These are phyloP conservation scores for Bacterosira constricta DNA, from an alignment of 108 stramenopile genomes.

Conservation along the genomic window DNA sequence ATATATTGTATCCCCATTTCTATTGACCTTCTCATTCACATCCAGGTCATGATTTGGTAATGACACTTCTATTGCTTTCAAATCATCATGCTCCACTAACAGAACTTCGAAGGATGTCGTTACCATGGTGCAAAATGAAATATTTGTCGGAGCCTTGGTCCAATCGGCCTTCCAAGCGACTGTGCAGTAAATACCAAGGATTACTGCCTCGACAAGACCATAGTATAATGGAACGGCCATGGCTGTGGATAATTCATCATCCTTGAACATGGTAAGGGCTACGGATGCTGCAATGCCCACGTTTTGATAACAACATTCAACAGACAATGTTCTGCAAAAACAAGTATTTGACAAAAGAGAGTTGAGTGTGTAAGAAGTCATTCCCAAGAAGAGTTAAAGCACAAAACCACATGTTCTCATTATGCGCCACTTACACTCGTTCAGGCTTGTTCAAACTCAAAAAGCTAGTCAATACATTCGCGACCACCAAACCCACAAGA, in stretches of 20 bases:
- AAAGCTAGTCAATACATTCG: conserved; percentile 58
- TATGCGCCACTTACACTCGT: conserved; percentile 53
- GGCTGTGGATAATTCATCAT: conserved; percentile 61
- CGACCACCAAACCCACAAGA: conserved; percentile 58
- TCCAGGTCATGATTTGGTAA: conserved; percentile 41
- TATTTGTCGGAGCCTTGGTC: conserved; percentile 81
- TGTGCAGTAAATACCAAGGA: conserved; percentile 75
- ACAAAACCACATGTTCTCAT: background rate
- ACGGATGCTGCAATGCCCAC: conserved; percentile 86
- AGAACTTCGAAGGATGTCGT: conserved; percentile 48
- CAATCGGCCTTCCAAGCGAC: conserved; percentile 74
- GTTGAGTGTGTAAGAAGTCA: background rate
- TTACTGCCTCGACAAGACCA: conserved; percentile 67
- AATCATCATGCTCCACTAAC: conserved; percentile 38
- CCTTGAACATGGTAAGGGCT: conserved; percentile 80
- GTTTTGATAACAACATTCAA: conserved; percentile 90
- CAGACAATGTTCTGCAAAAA: conserved; percentile 59
- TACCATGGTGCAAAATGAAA: conserved; percentile 47
- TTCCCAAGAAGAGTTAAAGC: background rate
- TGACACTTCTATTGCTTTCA: conserved; percentile 46
- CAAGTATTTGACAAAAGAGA: background rate
- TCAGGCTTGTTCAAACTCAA: conserved; percentile 69
- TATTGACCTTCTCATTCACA: conserved; percentile 33
- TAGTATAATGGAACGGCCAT: conserved; percentile 84
- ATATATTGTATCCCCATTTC: conserved; percentile 37